Base-by-base conservation (phyloP, 352 stramenopile species). In the Phytophthora hybrid region DNA sequence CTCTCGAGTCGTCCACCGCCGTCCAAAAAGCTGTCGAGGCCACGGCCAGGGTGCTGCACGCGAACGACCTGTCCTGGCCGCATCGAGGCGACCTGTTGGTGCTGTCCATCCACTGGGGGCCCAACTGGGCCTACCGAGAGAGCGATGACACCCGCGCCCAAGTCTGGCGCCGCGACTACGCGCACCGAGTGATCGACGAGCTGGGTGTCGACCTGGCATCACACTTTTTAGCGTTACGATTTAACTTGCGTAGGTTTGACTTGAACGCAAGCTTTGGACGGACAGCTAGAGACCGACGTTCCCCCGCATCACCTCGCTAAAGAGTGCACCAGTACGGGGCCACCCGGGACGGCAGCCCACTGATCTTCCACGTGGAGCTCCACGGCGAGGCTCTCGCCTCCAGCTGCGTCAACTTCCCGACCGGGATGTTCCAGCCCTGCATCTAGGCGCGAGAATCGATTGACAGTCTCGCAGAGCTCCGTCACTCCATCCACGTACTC, bases 21-120 rank as follows among this genome's bases (percentile, higher is more conserved):
- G 52, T 62, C 8, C 62, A 69, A 18, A 69, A 44, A 4, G 34
- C 34, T 21, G 34, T 69, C 29, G 34, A 63, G 39, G 29, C 26
- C 37, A 69, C 29, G 14, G 53, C 52, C 14, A 56, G 23, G 9
- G 44, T 72, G 1, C 47, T 80, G 7, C 41, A 55, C 49, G 57
- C 73, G 5, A 74, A 78, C 26, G 41, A 69, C 14, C 46, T 63
- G 37, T 69, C 21, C 39, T 67, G 44, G 32, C 76, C 29, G 18
- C 41, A 59, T 19, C 29, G n/a, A 18, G 52, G 78, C 16, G 70
- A 77, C 44, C 3, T 87, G 1, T 4, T 79, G 49, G 78, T 85
- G 46, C 66, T 88, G 18, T 79, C 64, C 16, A 73, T 88, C 31
- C 81, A 85, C 44, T 83, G 69, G 71, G 76, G 79, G 6, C 76